Base-by-base conservation (phyloP, 306 rosid genomes). In the Vigna angularis region DNA sequence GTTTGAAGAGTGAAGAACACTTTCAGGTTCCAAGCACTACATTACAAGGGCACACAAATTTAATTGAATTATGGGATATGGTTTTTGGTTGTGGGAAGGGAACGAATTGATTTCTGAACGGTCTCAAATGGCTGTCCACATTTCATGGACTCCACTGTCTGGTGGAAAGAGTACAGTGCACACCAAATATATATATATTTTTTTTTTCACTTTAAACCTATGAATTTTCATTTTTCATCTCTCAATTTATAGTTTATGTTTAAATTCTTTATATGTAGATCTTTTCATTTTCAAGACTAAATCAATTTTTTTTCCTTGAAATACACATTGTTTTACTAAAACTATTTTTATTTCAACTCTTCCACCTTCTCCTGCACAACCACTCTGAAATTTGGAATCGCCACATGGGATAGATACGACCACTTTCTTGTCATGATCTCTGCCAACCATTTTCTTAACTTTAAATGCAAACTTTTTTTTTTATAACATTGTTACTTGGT, bases 341-440 rank as follows among this genome's bases (percentile, higher is more conserved):
- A 50, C 20, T 50, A 15, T 1, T 16, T 16, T 51, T 51, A 44
- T 9, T 9, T 16, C 86, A 86, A 16, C 71, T 93, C 64, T 92
- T 65, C 73, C 79, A 82, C 0, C 89, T 90, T 48, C 67, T 94
- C 7, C 86, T 70, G 58, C 48, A 63, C 0, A 83, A 92, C 18
- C 5, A 47, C 9, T 94, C 90, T 3, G 0, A 6, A 0, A 65
- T 86, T 49, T 94, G 95, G 98, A 62, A 55, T 7, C 88, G 92
- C 10, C 73, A 45, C 13, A 56, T 20, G 42, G 97, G 97, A 6
- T 96, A 90, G 34, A 30, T 30, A 4, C 15, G 92, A 94, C 17
- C 98, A 94, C 73, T 94, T 94, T 68, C 36, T 90, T 26, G 92
- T 94, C 9, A 83, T 94, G 92, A 91, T 95, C 90, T 94, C 83